Conservation (phyloP, 345 rosid genomes). For the Balakata baccata region DNA sequence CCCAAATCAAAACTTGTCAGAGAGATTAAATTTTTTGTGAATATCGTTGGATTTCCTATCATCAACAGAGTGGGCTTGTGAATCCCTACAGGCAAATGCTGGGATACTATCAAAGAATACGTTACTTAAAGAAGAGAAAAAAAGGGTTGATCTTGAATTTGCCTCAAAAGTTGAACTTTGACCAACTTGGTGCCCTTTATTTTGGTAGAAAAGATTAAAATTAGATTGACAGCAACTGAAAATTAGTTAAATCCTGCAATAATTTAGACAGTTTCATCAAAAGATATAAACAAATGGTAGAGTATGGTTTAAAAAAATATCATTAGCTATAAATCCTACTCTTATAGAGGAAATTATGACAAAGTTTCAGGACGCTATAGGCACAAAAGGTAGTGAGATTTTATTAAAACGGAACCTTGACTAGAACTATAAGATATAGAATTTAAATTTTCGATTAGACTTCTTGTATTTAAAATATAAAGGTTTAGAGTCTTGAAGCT, state of each 20-base stretch:
- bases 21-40: too few relatives aligned
- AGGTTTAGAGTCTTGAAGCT: too few relatives aligned
- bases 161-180: constrained; percentile 4
- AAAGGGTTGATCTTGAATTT: background rate
- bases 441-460: too few relatives aligned
- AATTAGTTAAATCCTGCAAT: background rate
- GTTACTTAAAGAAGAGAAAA: background rate
- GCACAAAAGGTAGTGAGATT: too few relatives aligned
- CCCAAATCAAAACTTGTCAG: too few relatives aligned
- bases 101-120: too few relatives aligned
- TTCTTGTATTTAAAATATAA: too few relatives aligned
- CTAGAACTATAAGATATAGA: too few relatives aligned
- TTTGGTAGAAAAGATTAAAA: background rate
- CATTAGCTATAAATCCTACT: background rate
- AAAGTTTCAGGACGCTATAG: too few relatives aligned
- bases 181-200: background rate
- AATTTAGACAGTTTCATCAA: background rate
- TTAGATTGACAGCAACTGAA: background rate
- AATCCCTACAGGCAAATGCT: background rate
- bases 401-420: too few relatives aligned
- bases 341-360: background rate
- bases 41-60: too few relatives aligned
- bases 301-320: background rate
- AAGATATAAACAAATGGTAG: background rate
- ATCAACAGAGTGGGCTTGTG: background rate